These are phyloP conservation scores for Alternaria solani DNA, from an alignment of 2,329 filamentous ascomycete genomes.

Conservation along the genomic window DNA sequence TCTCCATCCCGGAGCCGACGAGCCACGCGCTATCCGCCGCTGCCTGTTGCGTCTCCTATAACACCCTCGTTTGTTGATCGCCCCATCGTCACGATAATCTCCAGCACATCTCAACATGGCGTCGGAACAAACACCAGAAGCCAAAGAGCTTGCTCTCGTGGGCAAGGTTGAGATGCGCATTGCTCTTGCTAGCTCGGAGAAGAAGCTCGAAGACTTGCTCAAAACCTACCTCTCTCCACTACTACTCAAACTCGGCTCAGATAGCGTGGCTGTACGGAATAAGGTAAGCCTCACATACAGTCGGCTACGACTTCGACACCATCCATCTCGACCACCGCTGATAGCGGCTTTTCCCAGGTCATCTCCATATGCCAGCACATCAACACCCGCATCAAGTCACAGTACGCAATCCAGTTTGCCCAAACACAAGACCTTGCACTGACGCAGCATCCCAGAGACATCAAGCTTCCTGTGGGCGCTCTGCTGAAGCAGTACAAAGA, in stretches of 20 bases:
- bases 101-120: slow-evolving; percentile 38
- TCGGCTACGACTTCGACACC: not conserved
- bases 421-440: slow-evolving; percentile 11
- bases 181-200: slow-evolving; percentile 81
- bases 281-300: slow-evolving; percentile 61
- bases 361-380: slow-evolving; percentile 76
- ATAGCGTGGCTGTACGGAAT: slow-evolving; percentile 78
- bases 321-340: slow-evolving; percentile 35
- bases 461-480: slow-evolving; percentile 83
- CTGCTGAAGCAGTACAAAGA: slow-evolving; percentile 91
- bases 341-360: slow-evolving; percentile 56
- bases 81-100: slow-evolving; percentile 2
- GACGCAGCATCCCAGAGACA: slow-evolving; percentile 51
- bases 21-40: slow-evolving; percentile 27
- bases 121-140: slow-evolving; percentile 56
- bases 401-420: slow-evolving; percentile 47
- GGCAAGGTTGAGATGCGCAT: slow-evolving; percentile 88
- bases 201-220: slow-evolving; percentile 80
- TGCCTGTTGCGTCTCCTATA: slow-evolving; percentile 35
- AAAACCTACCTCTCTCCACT: slow-evolving; percentile 81
- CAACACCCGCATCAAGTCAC: slow-evolving; percentile 68
- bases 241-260: slow-evolving; percentile 85
- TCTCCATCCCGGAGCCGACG: slow-evolving; percentile 17
- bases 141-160: slow-evolving; percentile 81
- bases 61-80: slow-evolving; percentile 8